These are phyloP conservation scores for Ceratocystis eucalypticola DNA, from an alignment of 2,329 filamentous ascomycete genomes.

Conservation along the genomic window DNA sequence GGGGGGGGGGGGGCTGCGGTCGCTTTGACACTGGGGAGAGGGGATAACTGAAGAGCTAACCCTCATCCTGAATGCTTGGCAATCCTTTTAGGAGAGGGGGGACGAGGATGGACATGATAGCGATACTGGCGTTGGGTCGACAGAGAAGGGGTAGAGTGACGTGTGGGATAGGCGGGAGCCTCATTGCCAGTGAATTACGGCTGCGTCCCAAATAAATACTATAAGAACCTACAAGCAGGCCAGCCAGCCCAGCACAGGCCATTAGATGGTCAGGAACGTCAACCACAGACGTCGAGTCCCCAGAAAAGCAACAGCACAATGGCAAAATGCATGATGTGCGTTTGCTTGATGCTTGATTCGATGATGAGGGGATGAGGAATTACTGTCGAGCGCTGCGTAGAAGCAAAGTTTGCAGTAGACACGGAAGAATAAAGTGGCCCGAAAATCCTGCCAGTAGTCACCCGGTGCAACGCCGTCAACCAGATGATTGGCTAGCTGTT, in stretches of 20 bases:
- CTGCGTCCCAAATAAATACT: not conserved
- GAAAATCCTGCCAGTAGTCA: not conserved
- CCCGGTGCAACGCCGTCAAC: not conserved
- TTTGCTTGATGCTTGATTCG: not conserved
- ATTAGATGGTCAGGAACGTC: not conserved
- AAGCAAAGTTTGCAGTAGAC: not conserved
- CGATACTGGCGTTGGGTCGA: not conserved
- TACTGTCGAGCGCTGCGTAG: not conserved
- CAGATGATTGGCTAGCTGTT: not conserved
- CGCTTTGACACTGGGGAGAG: not conserved
- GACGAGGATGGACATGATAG: not conserved
- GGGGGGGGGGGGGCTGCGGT: not conserved
- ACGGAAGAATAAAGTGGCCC: not conserved
- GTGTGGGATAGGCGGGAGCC: not conserved
- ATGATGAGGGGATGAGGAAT: not conserved
- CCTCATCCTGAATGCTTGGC: conserved; percentile 1
- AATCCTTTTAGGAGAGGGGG: not conserved
- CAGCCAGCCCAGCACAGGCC: not conserved
- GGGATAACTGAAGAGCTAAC: not conserved
- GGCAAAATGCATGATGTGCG: not conserved
- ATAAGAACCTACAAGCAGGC: not conserved
- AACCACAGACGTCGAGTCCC: not conserved
- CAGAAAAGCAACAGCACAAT: conserved; percentile 2
- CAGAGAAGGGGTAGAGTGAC: not conserved
- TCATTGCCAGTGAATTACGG: not conserved